Base-by-base conservation (phyloP, 306 rosid genomes). In the Abrus precatorius region DNA sequence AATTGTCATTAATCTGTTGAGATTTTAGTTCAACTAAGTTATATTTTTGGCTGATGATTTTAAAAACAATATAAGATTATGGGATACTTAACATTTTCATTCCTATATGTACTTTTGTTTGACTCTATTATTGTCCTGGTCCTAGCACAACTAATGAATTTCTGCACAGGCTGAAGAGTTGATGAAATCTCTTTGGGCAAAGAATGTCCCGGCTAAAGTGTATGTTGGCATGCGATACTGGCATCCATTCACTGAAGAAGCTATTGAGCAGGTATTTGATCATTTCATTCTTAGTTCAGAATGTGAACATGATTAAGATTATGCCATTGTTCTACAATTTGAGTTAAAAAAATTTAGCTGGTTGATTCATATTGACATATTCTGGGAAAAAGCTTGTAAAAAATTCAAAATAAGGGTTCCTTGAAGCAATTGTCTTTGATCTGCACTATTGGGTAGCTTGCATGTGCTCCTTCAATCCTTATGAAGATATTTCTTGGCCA, bases 181-280 rank as follows among this genome's bases (percentile, higher is more conserved):
- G 87, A 90, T 71, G 85, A 87, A 89, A 86, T 79, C 91, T 69
- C 94, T 93, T 76, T 87, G 92, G 88, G 75, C 36, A 64, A 93
- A 93, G 84, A 82, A 93, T 79, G 93, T 89, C 78, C 91, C 85
- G 2, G 97, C 97, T 11, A 83, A 93, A 72, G 97, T 93, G 77
- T 93, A 91, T 64, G 97, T 91, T 20, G 97, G 97, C 73, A 93
- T 93, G 97, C 91, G 97, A 6, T 93, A 93, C 82, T 93, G 97
- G 97, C 97, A 93, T 84, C 97, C 97, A 34, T 93, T 91, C 83
- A 93, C 97, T 27, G 97, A 93, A 83, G 97, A 93, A 85, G 97
- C 97, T 43, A 93, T 93, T 67, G 91, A 93, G 76, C 87, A 88
- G 94, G 95, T 91, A 73, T 72, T 45, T 67, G 44, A 13, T 75